Evolutionary conservation across 2,329 filamentous ascomycete species (phyloP), one percentile per base, ranked within the genome.

Genomic region (Rhynchosporium graminicola): DNA sequence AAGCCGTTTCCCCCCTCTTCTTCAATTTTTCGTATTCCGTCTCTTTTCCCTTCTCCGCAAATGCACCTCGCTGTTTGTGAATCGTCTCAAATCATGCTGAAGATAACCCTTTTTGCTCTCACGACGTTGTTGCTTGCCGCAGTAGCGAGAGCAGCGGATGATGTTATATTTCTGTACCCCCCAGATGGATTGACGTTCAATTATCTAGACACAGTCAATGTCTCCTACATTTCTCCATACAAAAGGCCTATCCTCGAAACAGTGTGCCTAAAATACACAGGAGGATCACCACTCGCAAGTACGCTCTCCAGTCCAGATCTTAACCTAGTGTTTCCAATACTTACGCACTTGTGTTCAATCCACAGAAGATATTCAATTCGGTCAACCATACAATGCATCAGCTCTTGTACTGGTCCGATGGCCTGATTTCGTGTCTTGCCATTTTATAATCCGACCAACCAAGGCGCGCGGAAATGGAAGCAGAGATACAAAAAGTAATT

Each of bases 141-240:
- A 3, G 9, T 42, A 20, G 29, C 36, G 12, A 40, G 46, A 4
- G 36, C 28, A 60, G 64, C 59, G n/a, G 62, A 47, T 20, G n/a
- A 59, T 4, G 67, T 69, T 4, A 60, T 28, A 20, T 70, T 68
- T 42, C 46, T 67, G 12, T 69, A 63, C 43, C 69, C 69, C 7
- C 67, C 69, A 12, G 59, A 50, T n/a, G 56, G 59, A 28, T 57
- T 67, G n/a, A 65, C 65, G 2, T 26, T 68, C 50, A 64, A 64
- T 29, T 64, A 67, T 31, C 52, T 66, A 7, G 69, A 69, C 29
- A 69, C 65, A 4, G 42, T 69, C 13, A 68, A 70, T 28, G 63
- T 68, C 40, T 63, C 65, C 4, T 70, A 67, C 42, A 63, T 59
- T 2, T 70, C 68, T 31, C 48, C 51, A 9, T 70, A 66, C 48